Percentiles rank a stretch among this genome's conserved stretches.
These are phyloP conservation scores for Blastocystis sp. DNA, from an alignment of 352 stramenopile species.

Conservation along the genomic window DNA sequence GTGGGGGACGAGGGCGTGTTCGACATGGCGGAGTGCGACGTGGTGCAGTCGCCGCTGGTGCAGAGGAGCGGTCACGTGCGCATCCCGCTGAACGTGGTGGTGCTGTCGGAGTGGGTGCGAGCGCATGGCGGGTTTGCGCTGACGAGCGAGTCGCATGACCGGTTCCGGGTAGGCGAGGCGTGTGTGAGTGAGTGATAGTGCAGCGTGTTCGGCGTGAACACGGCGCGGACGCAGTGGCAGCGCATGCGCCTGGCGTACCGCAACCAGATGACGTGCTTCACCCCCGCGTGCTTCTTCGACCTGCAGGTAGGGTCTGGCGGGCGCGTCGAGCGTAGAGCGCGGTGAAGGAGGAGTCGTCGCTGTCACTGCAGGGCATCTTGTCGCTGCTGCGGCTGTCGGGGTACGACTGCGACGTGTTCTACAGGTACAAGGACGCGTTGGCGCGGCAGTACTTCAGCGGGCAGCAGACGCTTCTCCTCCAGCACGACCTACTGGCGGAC, in stretches of 20 bases:
- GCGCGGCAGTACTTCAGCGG: neutral
- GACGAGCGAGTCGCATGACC: neutral
- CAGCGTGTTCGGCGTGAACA: neutral
- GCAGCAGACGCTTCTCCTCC: neutral
- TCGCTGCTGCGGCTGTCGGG: conserved; percentile 36
- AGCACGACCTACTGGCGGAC: conserved; percentile 51
- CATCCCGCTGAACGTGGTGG: neutral
- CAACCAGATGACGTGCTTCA: neutral
- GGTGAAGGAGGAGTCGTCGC: conserved; percentile 1
- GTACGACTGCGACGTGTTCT: conserved; percentile 53
- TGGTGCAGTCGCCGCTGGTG: neutral
- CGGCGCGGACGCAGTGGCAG: neutral
- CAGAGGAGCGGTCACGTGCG: neutral
- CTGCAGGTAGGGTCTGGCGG: neutral
- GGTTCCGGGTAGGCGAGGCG: conserved; percentile 10
- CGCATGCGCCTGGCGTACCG: conserved; percentile 10
- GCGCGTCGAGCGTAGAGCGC: neutral
- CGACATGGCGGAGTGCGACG: neutral
- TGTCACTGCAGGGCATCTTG: conserved; percentile 12
- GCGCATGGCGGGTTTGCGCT: neutral
- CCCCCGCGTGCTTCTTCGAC: conserved; percentile 35
- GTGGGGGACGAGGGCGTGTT: conserved; percentile 35
- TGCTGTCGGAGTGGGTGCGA: neutral
- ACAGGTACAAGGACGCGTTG: conserved; percentile 9
- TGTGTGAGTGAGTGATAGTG: neutral